Base-by-base conservation (phyloP, 805 yeast genomes). In the Saturnispora silvae region DNA sequence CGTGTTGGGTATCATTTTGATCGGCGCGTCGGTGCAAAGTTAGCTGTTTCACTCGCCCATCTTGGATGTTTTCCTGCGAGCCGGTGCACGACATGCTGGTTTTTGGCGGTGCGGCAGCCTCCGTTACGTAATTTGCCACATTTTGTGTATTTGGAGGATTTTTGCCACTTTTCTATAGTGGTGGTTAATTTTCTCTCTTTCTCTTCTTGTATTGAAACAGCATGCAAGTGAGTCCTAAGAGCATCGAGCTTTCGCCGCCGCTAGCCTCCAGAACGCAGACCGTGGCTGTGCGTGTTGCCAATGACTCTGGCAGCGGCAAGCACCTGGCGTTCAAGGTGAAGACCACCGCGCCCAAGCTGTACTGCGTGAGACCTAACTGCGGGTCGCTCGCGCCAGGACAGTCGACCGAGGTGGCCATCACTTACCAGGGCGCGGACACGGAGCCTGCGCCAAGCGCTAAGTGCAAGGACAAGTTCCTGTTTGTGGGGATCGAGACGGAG, bases 331-430 rank as follows among this genome's bases (percentile, higher is more conserved):
- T 85, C 70, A 92, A 92, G 65, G 96, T 92, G 54, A 92, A 89
- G 65, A 89, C 98, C 32, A 92, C 98, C 5, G 96, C 97, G 8
- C 98, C 98, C 43, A 87, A 84, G 60, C 67, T 84, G 60, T 71
- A 87, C 67, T 84, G 95, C 60, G 97, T 92, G 36, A 80, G 96
- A 63, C 98, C 98, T 45, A 92, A 87, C 59, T 89, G 96, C 42
- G 75, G 92, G 13, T 59, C 80, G 25, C 67, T 92, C 40, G 67
- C 66, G 20, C 87, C 97, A 11, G 92, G 94, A 25, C 72, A 73
- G 46, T 58, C 77, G 18, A 61, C 77, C 37, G 75, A 81, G 38
- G 82, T 92, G 37, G 73, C 87, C 33, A 79, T 92, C 50, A 84
- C 85, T 50, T 75, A 85, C 45, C 87, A 87, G 61, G 95, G 95